Evolutionary conservation across 2,329 filamentous ascomycete species (phyloP), one percentile per base, ranked within the genome.

Genomic region (Hymenoscyphus linearis): DNA sequence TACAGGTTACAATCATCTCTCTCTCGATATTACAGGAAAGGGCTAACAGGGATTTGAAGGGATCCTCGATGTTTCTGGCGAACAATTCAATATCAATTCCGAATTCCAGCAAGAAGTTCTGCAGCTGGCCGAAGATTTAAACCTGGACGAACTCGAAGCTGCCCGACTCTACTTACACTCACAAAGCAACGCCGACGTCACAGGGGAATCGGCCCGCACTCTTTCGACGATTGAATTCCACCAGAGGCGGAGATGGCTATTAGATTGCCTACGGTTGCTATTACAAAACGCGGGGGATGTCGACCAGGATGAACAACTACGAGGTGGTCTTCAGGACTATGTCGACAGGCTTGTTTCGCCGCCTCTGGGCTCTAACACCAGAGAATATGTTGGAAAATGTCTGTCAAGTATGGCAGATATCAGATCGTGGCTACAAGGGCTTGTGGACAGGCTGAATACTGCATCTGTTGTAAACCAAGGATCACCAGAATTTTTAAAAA

Each of bases 171-270:
- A 96, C 61, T 78, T 96, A 57, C 86, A 88, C 60, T 86, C 90
- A 18, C 84, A 90, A 71, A 82, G 85, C 40, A 87, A 93, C 67
- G 81, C 85, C 16, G 80, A 84, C 52, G 79, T 84, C 16, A 79
- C 92, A 4, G 91, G 91, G 63, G 85, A 90, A 26, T 82, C 90
- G 2, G 81, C 90, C 62, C 81, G 91, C 59, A 87, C 93, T 73
- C 88, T 89, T 68, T 89, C 89, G 62, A 84, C 97, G 66, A 89
- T 98, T 70, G 85, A 87, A 66, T 96, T 96, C 74, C 93, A 99
- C 75, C 87, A 93, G 69, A 86, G 90, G 67, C 86, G 93, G 66
- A 88, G 90, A 70, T 91, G 88, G 70, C 77, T 96, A 50, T 84
- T 98, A 36, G 90, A 96, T 73, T 91, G 88, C 69, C 79, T 97